These are phyloP conservation scores for Sordariomycetes sp. DNA, from an alignment of 2,329 filamentous ascomycete genomes.

Conservation along the genomic window DNA sequence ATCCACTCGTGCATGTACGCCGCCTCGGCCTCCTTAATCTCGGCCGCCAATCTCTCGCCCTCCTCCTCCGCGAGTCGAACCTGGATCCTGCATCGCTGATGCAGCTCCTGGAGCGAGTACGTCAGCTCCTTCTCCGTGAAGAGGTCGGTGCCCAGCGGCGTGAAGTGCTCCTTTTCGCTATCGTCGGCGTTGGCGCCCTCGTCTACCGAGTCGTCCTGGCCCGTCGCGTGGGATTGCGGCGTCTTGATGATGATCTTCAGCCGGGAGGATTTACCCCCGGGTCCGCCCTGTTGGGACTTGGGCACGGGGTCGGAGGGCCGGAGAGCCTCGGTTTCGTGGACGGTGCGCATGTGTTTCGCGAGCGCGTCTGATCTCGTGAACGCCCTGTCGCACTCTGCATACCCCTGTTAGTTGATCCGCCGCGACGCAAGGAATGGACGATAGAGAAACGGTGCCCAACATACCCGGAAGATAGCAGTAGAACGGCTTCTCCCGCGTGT, in stretches of 20 bases:
- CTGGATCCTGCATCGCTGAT: constrained; percentile 57
- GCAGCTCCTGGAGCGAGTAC: constrained; percentile 44
- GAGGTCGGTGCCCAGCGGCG: constrained; percentile 38
- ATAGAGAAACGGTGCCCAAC: constrained; percentile 9
- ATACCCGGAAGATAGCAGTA: constrained; percentile 89
- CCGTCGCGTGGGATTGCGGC: constrained; percentile 40
- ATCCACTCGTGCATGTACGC: constrained; percentile 60
- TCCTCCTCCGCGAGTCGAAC: constrained; percentile 62
- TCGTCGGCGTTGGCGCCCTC: constrained; percentile 42
- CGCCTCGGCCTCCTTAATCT: constrained; percentile 55
- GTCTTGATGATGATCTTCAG: constrained; percentile 53
- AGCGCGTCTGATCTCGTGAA: constrained; percentile 94
- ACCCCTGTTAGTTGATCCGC: background rate
- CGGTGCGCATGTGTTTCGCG: constrained; percentile 96
- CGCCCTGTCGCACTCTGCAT: constrained; percentile 82
- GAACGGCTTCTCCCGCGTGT: constrained; percentile 96
- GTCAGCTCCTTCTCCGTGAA: constrained; percentile 54
- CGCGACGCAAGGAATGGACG: background rate
- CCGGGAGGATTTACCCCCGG: constrained; percentile 33
- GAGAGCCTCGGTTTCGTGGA: constrained; percentile 91
- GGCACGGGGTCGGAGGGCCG: constrained; percentile 66
- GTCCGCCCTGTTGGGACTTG: constrained; percentile 44
- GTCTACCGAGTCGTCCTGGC: constrained; percentile 39
- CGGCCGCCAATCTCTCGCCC: constrained; percentile 45
- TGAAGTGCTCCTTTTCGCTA: constrained; percentile 33